Percentiles rank a stretch among this genome's conserved stretches.
phyloP scores from a whole-genome alignment of 139 green algal genomes.

The Raphidocelis subcapitata region DNA sequence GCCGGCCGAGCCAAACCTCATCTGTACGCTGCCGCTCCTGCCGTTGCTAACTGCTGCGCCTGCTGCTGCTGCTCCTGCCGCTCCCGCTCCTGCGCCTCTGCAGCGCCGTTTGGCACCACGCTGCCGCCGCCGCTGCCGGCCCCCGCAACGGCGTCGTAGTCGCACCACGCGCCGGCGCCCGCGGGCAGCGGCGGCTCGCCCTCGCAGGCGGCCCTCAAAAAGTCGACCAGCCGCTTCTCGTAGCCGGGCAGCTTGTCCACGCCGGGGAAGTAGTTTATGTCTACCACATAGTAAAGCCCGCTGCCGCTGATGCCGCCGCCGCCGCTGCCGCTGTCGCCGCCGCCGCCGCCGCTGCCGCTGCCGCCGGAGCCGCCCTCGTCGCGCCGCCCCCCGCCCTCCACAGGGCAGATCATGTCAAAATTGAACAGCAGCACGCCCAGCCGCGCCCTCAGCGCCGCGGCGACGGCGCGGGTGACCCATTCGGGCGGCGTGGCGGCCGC shows the following conservation, averaged over 20 bases:
- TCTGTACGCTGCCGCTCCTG: too few relatives aligned
- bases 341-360: background rate
- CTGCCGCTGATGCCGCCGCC: background rate
- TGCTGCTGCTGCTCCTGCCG: too few relatives aligned
- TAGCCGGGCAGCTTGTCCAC: conserved; percentile 60
- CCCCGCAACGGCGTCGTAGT: conserved; percentile 12
- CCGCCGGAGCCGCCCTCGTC: background rate
- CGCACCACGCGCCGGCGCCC: background rate
- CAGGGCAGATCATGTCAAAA: conserved; percentile 83
- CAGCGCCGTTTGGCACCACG: too few relatives aligned
- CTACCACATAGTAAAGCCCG: conserved; percentile 51
- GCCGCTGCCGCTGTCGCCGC: conserved; percentile 6
- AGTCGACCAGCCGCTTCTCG: conserved; percentile 51
- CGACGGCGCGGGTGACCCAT: conserved; percentile 69
- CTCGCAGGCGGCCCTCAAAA: conserved; percentile 31
- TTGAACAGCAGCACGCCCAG: conserved; percentile 84
- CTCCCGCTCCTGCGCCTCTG: too few relatives aligned
- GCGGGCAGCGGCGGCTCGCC: background rate
- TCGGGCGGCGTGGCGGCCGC: conserved; percentile 46
- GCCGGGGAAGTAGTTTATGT: conserved; percentile 60
- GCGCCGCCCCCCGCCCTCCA: conserved; percentile 4
- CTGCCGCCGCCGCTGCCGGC: background rate
- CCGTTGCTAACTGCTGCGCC: too few relatives aligned
- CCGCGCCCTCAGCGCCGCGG: conserved; percentile 44
- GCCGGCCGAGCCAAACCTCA: too few relatives aligned